Percentiles rank a stretch among this genome's conserved stretches.
phyloP scores from a whole-genome alignment of 2,329 filamentous ascomycete species.

The Nannizziopsis arthrosporioides region DNA sequence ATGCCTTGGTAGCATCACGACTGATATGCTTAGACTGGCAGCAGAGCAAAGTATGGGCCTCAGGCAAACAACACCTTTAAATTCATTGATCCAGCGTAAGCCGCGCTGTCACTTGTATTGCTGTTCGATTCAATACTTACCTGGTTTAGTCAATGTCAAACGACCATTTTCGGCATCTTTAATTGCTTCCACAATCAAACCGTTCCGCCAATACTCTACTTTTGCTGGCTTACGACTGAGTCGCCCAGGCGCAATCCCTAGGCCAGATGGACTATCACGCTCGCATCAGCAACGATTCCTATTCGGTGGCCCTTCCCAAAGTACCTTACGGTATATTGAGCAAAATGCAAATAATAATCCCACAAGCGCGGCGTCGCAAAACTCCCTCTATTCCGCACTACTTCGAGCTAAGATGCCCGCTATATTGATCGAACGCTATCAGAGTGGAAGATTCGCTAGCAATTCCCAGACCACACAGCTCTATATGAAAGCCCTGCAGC shows the following conservation, averaged over 20 bases:
- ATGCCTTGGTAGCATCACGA: not conserved
- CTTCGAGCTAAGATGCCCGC: slow-evolving; percentile 86
- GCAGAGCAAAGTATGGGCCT: slow-evolving; percentile 10
- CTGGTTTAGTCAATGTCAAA: slow-evolving; percentile 2
- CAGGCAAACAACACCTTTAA: not conserved
- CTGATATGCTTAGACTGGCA: slow-evolving; percentile 8
- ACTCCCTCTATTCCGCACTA: slow-evolving; percentile 84
- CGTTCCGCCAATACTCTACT: slow-evolving; percentile 27
- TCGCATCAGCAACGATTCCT: slow-evolving; percentile 29
- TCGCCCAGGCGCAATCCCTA: slow-evolving; percentile 19
- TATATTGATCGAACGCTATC: slow-evolving; percentile 81
- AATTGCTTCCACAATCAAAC: not conserved
- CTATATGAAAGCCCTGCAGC: slow-evolving; percentile 63
- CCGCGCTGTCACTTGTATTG: not conserved
- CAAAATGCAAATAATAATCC: slow-evolving; percentile 89
- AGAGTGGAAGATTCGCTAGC: slow-evolving; percentile 71
- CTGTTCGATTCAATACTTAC: not conserved
- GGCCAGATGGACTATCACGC: slow-evolving; percentile 19
- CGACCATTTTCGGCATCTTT: not conserved
- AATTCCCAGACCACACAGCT: slow-evolving; percentile 66
- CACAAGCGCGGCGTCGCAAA: slow-evolving; percentile 73
- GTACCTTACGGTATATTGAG: slow-evolving; percentile 70
- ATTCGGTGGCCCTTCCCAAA: slow-evolving; percentile 36
- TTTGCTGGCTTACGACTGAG: slow-evolving; percentile 21
- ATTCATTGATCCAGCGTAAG: slow-evolving; percentile 4